Base-by-base conservation (phyloP, 306 rosid genomes). In the Prosopis cineraria region DNA sequence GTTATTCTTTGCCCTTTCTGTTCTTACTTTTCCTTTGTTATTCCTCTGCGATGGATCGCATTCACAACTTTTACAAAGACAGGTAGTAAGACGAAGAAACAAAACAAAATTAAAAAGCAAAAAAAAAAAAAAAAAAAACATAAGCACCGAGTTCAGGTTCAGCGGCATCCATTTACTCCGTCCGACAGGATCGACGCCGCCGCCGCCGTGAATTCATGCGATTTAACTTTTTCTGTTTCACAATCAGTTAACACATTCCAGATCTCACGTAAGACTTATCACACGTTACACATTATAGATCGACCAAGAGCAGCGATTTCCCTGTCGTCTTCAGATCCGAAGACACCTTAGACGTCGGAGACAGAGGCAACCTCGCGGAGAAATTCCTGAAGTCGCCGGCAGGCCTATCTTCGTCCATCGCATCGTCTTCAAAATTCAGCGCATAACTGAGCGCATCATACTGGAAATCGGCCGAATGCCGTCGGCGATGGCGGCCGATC, bases 401-500 rank as follows among this genome's bases (percentile, higher is more conserved):
- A 70, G 68, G 60, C 20, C 71, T 25, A 20, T 80, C 90, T 12
- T 80, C 90, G 13, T 82, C 84, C 70, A 33, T 17, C n/a, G 70
- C 85, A 9, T 84, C 83, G 7, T 89, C 92, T 5, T 94, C 97
- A 62, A 94, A 94, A 71, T 94, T 94, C 20, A 85, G 81, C 1
- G 91, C 59, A 52, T 94, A 91, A 67, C 96, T 91, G 74, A 88
- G 81, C 0, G 90, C 59, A 69, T 94, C 98, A 85, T 94, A 94
- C 4, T 63, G 90, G 79, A 88, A 90, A 34, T 90, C 98, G 19
- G 93, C 92, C 30, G 98, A 91, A 68, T 91, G 91, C 31, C 90
- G 89, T 45, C 93, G 90, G 33, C 68, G 19, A 77, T 76, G 89
- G 77, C 87, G 84, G 2, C 90, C 86, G 82, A 93, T 74, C 1